Evolutionary conservation across 2,329 filamentous ascomycete genomes (phyloP), one percentile per base, ranked within the genome.

Genomic region (Colletotrichum tofieldiae): DNA sequence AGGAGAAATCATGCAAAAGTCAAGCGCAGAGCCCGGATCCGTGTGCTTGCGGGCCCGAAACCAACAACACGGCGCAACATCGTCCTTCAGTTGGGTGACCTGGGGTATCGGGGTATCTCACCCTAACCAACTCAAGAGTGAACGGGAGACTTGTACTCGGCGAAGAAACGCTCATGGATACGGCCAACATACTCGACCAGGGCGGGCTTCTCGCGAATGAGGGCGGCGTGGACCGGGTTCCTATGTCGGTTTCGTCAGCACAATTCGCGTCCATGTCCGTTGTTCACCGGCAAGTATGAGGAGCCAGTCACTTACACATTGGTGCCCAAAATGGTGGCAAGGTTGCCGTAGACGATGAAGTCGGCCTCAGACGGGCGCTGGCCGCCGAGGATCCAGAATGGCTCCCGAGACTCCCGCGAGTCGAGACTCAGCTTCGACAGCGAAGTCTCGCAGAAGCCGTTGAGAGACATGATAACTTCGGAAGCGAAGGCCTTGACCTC

Each of bases 311-410:
- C 71, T 69, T 73, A 73, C 72, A 73, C 69, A 43, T 43, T 67
- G 47, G 72, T 69, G n/a, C 67, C 68, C 52, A 73, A 39, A 7
- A 73, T 41, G 12, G 69, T 73, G 14, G 72, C 72, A 14, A 73
- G 68, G 60, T 65, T 72, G 29, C 68, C 72, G 29, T 47, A 73
- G 23, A 72, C 68, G 29, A 67, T 32, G 58, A 73, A 77, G 64
- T 76, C 76, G 29, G 75, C 75, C 71, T 77, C 76, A 29, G 73
- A 72, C 12, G 76, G 73, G 35, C 65, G 64, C 72, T 75, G 69
- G 0, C 75, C 75, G 35, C 76, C 76, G 32, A 77, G 62, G 37
- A 77, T 75, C 76, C 76, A 77, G 70, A 77, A 77, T 7, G 74
- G 75, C 66, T 69, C 61, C 55, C 58, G 55, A 14, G 67, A 56